Evolutionary conservation across 768 basidiomycete species (phyloP).

Genomic region (Hebeloma cylindrosporum): DNA sequence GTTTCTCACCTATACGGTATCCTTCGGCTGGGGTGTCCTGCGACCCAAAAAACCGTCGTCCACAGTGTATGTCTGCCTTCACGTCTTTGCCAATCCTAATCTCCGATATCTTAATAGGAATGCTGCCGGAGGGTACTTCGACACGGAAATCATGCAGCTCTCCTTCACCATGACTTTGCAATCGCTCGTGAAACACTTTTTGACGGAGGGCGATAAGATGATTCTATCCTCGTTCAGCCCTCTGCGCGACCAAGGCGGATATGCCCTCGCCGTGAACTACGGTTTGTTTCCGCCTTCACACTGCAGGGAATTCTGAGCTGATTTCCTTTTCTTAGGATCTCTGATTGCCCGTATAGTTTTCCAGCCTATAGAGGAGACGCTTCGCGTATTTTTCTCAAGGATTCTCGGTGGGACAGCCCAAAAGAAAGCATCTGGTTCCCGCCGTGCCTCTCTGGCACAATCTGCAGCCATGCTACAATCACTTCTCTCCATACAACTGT

Average conservation of each 20-base stretch:
- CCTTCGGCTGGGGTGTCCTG: conserved; percentile 35
- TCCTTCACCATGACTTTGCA: conserved; percentile 86
- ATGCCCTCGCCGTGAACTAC: conserved; percentile 94
- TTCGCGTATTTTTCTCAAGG: conserved; percentile 86
- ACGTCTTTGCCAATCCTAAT: no score
- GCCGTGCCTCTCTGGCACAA: conserved; percentile 27
- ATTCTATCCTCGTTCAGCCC: conserved; percentile 83
- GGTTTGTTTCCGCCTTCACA: conserved; percentile 48
- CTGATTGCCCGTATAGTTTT: conserved; percentile 90
- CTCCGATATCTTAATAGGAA: background rate
- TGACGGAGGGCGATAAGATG: conserved; percentile 95
- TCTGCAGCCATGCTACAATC: conserved; percentile 55
- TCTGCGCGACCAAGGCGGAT: conserved; percentile 87
- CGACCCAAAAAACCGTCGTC: conserved; percentile 30
- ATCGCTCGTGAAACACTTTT: conserved; percentile 87
- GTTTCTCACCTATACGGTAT: conserved; percentile 52
- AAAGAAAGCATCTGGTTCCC: conserved; percentile 7
- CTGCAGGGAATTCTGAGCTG: background rate
- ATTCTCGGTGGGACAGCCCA: conserved; percentile 31
- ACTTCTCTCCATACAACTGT: conserved; percentile 64
- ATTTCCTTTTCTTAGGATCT: conserved; percentile 57
- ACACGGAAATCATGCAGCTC: conserved; percentile 42
- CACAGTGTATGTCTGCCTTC: conserved; percentile 2
- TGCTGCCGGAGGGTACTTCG: conserved; percentile 12
- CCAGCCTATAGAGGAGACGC: conserved; percentile 93